Percentiles rank a stretch among this genome's conserved stretches.
Evolutionary conservation across 2,329 filamentous ascomycete species (phyloP).

Genomic region (Clarireedia homoeocarpa): DNA sequence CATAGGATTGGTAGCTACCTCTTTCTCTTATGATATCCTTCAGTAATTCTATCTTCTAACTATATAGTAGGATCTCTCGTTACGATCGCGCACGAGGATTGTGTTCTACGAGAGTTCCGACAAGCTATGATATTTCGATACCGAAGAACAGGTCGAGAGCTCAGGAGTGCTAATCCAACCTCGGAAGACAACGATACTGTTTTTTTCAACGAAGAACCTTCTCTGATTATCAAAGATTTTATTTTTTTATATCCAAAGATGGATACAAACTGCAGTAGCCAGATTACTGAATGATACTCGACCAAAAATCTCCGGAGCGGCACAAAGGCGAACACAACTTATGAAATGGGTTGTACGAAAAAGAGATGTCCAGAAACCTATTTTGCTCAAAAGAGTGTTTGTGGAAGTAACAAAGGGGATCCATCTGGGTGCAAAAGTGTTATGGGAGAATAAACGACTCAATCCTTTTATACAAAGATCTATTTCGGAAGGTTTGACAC

Average conservation of each 20-base stretch:
- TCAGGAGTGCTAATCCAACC: neutral
- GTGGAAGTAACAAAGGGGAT: neutral
- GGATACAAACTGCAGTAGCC: neutral
- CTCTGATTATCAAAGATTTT: neutral
- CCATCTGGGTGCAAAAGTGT: neutral
- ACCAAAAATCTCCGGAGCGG: neutral
- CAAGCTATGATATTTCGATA: neutral
- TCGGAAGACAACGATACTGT: neutral
- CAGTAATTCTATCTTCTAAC: no score
- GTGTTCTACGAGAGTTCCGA: neutral
- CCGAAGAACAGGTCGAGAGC: neutral
- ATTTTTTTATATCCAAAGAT: neutral
- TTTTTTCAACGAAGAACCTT: neutral
- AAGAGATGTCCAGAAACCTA: neutral
- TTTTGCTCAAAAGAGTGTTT: neutral
- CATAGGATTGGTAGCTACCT: no score
- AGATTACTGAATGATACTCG: neutral
- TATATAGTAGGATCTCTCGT: neutral
- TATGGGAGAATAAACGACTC: neutral
- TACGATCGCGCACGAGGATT: neutral
- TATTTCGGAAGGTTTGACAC: neutral
- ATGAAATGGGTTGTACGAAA: neutral
- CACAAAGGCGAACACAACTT: neutral
- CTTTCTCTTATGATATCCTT: no score
- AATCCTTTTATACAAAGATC: neutral